These are phyloP conservation scores for Rhizopogon vulgaris DNA, from an alignment of 768 basidiomycete species.

Conservation along the genomic window DNA sequence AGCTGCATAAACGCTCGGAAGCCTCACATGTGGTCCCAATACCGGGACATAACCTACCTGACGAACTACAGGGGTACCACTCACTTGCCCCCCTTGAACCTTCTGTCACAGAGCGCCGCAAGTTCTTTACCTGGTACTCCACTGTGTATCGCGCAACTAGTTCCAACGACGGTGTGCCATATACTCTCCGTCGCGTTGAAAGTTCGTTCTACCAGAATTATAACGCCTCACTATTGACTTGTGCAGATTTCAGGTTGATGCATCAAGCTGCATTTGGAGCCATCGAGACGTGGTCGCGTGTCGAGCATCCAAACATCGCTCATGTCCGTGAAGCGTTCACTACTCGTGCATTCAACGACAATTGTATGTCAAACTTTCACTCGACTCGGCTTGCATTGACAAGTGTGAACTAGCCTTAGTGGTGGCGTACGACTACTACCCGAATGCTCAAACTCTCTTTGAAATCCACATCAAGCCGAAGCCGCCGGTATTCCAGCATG, in stretches of 20 bases:
- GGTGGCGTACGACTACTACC: constrained; percentile 86
- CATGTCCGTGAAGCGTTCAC: constrained; percentile 90
- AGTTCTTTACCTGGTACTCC: constrained; percentile 75
- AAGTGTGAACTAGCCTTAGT: constrained; percentile 60
- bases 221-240: constrained; percentile 7
- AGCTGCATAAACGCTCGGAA: constrained; percentile 47
- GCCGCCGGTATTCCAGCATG: constrained; percentile 30
- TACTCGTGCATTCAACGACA: constrained; percentile 85
- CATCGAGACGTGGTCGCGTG: constrained; percentile 80
- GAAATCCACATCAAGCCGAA: constrained; percentile 70
- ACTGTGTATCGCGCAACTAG: constrained; percentile 80
- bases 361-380: constrained; percentile 50
- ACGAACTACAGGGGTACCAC: constrained; percentile 89
- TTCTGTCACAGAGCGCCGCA: constrained; percentile 52
- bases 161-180: constrained; percentile 68
- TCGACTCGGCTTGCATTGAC: not conserved
- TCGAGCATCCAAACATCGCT: constrained; percentile 84
- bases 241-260: constrained; percentile 72
- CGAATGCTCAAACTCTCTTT: constrained; percentile 74
- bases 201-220: constrained; percentile 38
- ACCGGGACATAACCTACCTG: constrained; percentile 59
- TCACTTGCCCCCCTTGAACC: constrained; percentile 76
- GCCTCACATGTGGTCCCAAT: constrained; percentile 29
- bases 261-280: constrained; percentile 76
- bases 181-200: constrained; percentile 80